phyloP scores from a whole-genome alignment of 805 yeast species.

The Komagataella ulmi region DNA sequence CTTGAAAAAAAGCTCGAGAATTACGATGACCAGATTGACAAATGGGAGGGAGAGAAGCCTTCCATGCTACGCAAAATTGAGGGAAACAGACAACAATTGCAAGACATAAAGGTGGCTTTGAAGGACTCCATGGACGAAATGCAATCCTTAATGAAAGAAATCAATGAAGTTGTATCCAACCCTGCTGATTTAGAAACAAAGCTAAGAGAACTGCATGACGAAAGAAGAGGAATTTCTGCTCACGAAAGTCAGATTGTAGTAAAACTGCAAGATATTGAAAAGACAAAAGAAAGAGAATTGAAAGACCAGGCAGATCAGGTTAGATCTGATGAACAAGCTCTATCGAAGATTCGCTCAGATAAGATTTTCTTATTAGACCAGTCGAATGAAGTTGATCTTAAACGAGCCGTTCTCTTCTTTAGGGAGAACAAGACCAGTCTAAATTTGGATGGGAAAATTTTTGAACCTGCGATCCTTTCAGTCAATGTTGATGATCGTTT shows the following conservation, averaged over 20 bases:
- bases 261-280: background rate
- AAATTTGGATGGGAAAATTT: conserved; percentile 26
- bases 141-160: conserved; percentile 3
- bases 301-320: conserved; percentile 7
- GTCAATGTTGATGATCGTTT: conserved; percentile 39
- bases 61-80: background rate
- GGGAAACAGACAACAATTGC: conserved; percentile 4
- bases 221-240: conserved; percentile 13
- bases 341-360: background rate
- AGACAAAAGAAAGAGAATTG: conserved; percentile 1
- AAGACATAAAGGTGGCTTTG: background rate
- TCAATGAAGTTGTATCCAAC: conserved; percentile 4
- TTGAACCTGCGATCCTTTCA: conserved; percentile 65
- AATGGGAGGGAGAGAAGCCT: conserved; percentile 3
- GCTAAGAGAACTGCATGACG: conserved; percentile 9
- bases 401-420: conserved; percentile 24
- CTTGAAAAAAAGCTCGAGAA: conserved; percentile 19
- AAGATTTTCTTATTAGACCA: background rate
- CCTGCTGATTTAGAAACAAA: conserved; percentile 9
- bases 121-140: background rate
- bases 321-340: conserved; percentile 1
- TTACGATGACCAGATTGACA: conserved; percentile 10
- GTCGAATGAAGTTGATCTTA: background rate
- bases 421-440: conserved; percentile 21
- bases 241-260: conserved; percentile 7